Conservation (phyloP, 2,329 filamentous ascomycete species). For the Simplicillium sp. region DNA sequence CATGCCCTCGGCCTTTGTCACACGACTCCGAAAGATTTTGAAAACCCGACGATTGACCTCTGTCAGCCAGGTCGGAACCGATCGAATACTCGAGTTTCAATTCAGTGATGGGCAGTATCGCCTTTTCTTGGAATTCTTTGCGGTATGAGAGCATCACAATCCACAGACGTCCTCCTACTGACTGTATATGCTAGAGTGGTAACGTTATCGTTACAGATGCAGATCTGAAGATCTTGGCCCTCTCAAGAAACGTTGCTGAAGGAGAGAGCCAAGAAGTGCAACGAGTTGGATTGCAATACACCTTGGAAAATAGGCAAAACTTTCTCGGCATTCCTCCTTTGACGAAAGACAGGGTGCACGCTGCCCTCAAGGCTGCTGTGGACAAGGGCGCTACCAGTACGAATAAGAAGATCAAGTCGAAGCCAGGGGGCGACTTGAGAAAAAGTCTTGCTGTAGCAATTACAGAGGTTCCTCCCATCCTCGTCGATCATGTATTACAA, state of each 20-base stretch:
- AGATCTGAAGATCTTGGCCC: conserved; percentile 69
- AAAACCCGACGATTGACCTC: conserved; percentile 78
- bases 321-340: conserved; percentile 65
- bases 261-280: conserved; percentile 79
- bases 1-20: conserved; percentile 77
- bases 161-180: too few species aligned
- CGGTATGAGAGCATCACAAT: conserved; percentile 27
- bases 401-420: conserved; percentile 61
- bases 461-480: conserved; percentile 76
- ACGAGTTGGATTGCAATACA: conserved; percentile 68
- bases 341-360: conserved; percentile 61
- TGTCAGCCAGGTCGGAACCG: conserved; percentile 80
- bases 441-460: conserved; percentile 77
- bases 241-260: conserved; percentile 72
- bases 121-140: conserved; percentile 91
- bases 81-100: conserved; percentile 82
- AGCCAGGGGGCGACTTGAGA: conserved; percentile 64
- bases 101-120: conserved; percentile 88
- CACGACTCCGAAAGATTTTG: conserved; percentile 75
- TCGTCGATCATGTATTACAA: conserved; percentile 79
- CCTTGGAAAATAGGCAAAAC: conserved; percentile 75
- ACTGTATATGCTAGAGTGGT: conserved; percentile 43
- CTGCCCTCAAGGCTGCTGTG: conserved; percentile 58
- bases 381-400: conserved; percentile 40
- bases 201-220: conserved; percentile 89